These are phyloP conservation scores for Teunomyces atbi DNA, from an alignment of 805 yeast genomes.

Conservation along the genomic window DNA sequence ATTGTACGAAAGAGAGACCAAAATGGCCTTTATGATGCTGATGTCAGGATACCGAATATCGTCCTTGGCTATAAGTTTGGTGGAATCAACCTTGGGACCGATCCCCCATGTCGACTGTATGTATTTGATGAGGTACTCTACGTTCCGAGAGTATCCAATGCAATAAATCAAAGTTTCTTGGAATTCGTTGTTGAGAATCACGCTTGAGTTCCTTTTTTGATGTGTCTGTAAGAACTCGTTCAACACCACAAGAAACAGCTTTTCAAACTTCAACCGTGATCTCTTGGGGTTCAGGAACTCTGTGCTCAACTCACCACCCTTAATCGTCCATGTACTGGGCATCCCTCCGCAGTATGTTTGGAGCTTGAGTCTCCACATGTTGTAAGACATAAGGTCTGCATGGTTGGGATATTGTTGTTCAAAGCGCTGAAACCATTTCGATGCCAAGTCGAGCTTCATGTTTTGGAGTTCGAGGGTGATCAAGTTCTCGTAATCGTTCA, in stretches of 20 bases:
- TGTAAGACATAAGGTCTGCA: constrained; percentile 23
- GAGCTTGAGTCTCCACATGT: constrained; percentile 36
- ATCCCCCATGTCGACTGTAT: constrained; percentile 35
- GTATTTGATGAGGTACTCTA: constrained; percentile 20
- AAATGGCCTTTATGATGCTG: constrained; percentile 26
- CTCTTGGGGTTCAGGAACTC: constrained; percentile 18
- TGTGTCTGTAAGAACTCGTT: constrained; percentile 20
- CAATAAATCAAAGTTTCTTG: constrained; percentile 30
- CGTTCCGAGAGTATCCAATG: constrained; percentile 27
- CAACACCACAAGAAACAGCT: constrained; percentile 20
- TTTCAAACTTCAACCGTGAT: constrained; percentile 16
- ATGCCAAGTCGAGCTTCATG: constrained; percentile 39
- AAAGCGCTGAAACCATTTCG: constrained; percentile 37
- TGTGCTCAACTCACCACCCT: constrained; percentile 15
- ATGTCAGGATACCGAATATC: constrained; percentile 24
- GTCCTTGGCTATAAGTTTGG: constrained; percentile 2
- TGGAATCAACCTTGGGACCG: constrained; percentile 5
- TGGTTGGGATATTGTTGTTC: constrained; percentile 20
- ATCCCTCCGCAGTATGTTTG: constrained; percentile 32
- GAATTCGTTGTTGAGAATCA: constrained; percentile 20
- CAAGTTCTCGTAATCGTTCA: constrained; percentile 38
- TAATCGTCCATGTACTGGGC: constrained; percentile 30
- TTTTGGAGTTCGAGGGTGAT: constrained; percentile 33
- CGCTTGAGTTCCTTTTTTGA: constrained; percentile 4
- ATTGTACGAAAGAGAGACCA: constrained; percentile 34